A percentile compares a stretch with the other conserved stretches of the same genome.
These are phyloP conservation scores for Hymenoscyphus albidus DNA, from an alignment of 2,329 filamentous ascomycete genomes.

Conservation along the genomic window DNA sequence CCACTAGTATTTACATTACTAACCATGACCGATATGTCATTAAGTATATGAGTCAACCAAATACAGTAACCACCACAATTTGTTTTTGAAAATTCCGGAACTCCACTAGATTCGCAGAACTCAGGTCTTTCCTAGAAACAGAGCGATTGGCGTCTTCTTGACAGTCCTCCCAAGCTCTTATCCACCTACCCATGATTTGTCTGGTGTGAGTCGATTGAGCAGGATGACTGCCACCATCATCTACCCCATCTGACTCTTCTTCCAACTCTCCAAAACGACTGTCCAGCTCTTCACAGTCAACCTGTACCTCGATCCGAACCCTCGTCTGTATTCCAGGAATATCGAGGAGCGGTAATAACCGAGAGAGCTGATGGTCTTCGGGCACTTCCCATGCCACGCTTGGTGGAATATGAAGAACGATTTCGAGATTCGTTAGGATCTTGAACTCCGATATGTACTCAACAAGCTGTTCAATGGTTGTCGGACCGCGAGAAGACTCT, in stretches of 20 bases:
- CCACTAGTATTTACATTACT: too few species aligned
- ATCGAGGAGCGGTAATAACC: constrained; percentile 6
- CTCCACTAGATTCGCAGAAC: neutral
- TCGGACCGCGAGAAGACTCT: neutral
- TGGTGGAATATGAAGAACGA: neutral
- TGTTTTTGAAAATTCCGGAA: neutral
- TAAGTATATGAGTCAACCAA: neutral
- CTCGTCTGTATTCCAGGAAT: neutral
- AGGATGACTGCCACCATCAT: neutral
- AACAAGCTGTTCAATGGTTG: neutral
- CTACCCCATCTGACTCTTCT: neutral
- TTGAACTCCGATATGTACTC: neutral
- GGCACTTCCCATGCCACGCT: neutral
- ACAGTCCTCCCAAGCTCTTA: neutral
- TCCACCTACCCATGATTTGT: neutral
- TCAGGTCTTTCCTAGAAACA: neutral
- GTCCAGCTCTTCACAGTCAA: neutral
- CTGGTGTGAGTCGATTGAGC: neutral
- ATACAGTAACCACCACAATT: neutral
- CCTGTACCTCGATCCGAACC: constrained; percentile 1
- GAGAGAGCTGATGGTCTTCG: neutral
- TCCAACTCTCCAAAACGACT: neutral
- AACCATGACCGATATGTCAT: too few species aligned
- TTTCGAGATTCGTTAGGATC: neutral
- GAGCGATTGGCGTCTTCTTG: neutral